Percentiles rank a stretch among this genome's conserved stretches.
Evolutionary conservation across 2,329 filamentous ascomycete species (phyloP).

Genomic region (Bipolaris sorokiniana): DNA sequence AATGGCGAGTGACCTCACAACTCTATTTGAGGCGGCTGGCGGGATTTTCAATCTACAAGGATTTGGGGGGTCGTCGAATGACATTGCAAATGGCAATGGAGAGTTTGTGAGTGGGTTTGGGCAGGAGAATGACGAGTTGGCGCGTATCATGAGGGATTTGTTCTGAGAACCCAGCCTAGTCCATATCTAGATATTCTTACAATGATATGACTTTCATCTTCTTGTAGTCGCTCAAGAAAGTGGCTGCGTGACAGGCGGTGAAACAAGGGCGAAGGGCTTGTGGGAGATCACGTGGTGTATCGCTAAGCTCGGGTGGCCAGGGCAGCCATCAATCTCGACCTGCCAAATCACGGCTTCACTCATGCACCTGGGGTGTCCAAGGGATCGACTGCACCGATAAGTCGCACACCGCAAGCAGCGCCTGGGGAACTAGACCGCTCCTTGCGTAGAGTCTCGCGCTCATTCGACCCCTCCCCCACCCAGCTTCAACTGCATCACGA

Average conservation of each 20-base stretch:
- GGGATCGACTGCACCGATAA: conserved; percentile 8
- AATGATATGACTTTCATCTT: background rate
- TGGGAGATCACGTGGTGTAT: conserved; percentile 23
- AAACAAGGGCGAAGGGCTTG: background rate
- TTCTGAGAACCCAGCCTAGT: conserved; percentile 51
- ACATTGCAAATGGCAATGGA: conserved; percentile 47
- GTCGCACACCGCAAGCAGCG: background rate
- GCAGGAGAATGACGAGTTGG: conserved; percentile 66
- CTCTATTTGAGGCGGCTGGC: conserved; percentile 68
- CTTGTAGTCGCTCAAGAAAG: background rate
- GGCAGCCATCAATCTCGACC: conserved; percentile 22
- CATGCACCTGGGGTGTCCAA: conserved; percentile 9
- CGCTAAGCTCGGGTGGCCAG: conserved; percentile 25
- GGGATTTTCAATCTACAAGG: conserved; percentile 47
- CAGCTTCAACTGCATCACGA: conserved; percentile 18
- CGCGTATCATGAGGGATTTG: conserved; percentile 64
- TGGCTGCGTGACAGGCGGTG: background rate
- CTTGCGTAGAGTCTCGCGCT: conserved; percentile 15
- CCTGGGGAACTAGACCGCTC: background rate
- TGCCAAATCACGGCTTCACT: conserved; percentile 19
- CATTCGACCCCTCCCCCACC: conserved; percentile 24
- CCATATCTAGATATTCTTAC: background rate
- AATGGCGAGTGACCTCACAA: conserved; percentile 68
- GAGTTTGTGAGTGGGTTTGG: conserved; percentile 56
- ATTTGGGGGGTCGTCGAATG: conserved; percentile 41